Evolutionary conservation across 2,329 filamentous ascomycete genomes (phyloP).

Genomic region (Ascochyta rabiei): DNA sequence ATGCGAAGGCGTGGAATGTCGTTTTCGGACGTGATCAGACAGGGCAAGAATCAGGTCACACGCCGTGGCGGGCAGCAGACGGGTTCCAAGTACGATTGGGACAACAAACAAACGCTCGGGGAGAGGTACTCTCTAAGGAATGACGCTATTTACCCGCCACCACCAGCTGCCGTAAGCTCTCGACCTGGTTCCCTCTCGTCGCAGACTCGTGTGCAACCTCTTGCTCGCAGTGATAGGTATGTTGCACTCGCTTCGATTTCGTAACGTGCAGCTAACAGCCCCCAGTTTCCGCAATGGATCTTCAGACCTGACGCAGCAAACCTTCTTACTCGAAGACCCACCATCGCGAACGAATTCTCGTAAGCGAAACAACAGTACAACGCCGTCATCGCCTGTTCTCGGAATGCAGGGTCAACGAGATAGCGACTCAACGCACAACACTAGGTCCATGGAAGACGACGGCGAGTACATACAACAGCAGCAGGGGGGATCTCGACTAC

Average conservation of each 20-base stretch:
- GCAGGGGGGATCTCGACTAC: slow-evolving; percentile 26
- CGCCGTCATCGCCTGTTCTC: slow-evolving; percentile 42
- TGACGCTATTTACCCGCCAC: slow-evolving; percentile 34
- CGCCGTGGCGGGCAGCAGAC: slow-evolving; percentile 32
- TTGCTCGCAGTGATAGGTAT: slow-evolving; percentile 40
- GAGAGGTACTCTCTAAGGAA: slow-evolving; percentile 35
- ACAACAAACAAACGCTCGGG: slow-evolving; percentile 32
- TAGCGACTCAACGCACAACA: slow-evolving; percentile 42
- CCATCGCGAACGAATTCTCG: slow-evolving; percentile 35
- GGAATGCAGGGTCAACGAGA: slow-evolving; percentile 32
- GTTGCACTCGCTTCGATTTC: not conserved
- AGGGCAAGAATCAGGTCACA: slow-evolving; percentile 31
- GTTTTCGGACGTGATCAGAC: slow-evolving; percentile 36
- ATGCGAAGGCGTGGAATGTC: slow-evolving; percentile 48
- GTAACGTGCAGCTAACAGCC: slow-evolving; percentile 3
- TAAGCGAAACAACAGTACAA: slow-evolving; percentile 37
- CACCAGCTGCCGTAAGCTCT: slow-evolving; percentile 22
- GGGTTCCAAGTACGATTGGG: slow-evolving; percentile 31
- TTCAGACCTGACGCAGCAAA: slow-evolving; percentile 19
- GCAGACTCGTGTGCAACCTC: slow-evolving; percentile 36
- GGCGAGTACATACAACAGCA: slow-evolving; percentile 29
- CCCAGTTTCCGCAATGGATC: slow-evolving; percentile 28
- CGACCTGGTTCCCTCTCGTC: slow-evolving; percentile 39
- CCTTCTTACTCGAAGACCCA: slow-evolving; percentile 37
- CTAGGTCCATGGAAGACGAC: slow-evolving; percentile 33